Conservation (phyloP, 1,284 basidiomycete species). For the Rhodotorula sp. region DNA sequence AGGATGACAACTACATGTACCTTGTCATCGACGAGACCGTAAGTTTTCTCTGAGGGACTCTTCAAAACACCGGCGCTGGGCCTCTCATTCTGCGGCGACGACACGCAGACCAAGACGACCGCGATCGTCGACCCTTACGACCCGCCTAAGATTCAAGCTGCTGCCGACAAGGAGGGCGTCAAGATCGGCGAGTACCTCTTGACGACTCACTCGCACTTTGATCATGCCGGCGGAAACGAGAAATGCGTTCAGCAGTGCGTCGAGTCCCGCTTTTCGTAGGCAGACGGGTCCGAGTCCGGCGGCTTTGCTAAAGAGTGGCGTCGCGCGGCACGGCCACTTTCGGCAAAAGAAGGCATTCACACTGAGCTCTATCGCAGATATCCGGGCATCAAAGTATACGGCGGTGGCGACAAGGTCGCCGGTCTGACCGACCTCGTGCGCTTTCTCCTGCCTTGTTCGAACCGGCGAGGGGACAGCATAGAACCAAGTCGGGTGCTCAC, state of each 20-base stretch:
- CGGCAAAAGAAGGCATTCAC: too few species aligned
- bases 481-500: background rate
- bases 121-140: conserved; percentile 74
- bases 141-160: conserved; percentile 67
- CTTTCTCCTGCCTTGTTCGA: background rate
- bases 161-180: conserved; percentile 66
- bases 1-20: conserved; percentile 39
- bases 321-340: background rate
- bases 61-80: background rate
- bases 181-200: conserved; percentile 57
- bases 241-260: conserved; percentile 52
- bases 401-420: conserved; percentile 70
- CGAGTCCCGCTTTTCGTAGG: too few species aligned
- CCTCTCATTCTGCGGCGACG: too few species aligned
- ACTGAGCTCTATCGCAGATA: conserved; percentile 47
- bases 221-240: conserved; percentile 69
- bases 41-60: background rate
- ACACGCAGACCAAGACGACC: conserved; percentile 22
- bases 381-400: conserved; percentile 72
- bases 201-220: conserved; percentile 58
- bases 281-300: too few species aligned
- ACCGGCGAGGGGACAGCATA: too few species aligned
- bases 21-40: conserved; percentile 30
- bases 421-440: conserved; percentile 67
- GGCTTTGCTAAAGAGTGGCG: background rate